phyloP scores from a whole-genome alignment of 1,139 yeast genomes.

The Hyphopichia wangnamkhiaoensis region DNA sequence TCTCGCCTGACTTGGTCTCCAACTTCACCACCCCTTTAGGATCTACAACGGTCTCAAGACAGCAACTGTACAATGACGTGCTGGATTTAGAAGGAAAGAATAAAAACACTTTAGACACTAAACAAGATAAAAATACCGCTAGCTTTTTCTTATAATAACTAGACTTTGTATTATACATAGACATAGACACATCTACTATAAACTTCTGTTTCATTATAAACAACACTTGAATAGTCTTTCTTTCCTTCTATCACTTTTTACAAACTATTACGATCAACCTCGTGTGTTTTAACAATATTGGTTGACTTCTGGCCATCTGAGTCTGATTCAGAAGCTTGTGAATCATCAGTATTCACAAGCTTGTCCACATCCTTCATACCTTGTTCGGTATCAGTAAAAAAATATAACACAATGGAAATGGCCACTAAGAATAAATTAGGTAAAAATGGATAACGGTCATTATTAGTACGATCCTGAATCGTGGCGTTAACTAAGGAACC shows the following conservation, averaged over 20 bases:
- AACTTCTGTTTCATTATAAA: not conserved
- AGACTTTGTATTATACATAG: slow-evolving; percentile 3
- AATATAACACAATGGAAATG: slow-evolving; percentile 26
- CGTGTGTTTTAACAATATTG: too few relatives aligned
- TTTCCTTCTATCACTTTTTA: not conserved
- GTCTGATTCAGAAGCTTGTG: too few relatives aligned
- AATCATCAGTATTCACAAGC: slow-evolving; percentile 3
- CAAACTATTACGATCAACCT: not conserved
- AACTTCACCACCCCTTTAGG: slow-evolving; percentile 26
- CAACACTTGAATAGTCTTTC: not conserved
- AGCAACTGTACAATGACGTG: slow-evolving; percentile 11
- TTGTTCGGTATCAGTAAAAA: slow-evolving; percentile 30
- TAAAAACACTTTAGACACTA: not conserved
- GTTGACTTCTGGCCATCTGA: too few relatives aligned
- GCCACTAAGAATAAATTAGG: slow-evolving; percentile 36
- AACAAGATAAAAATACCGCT: slow-evolving; percentile 7
- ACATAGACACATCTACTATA: too few relatives aligned
- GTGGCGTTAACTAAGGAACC: slow-evolving; percentile 42
- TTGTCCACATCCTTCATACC: slow-evolving; percentile 32
- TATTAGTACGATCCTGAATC: slow-evolving; percentile 43
- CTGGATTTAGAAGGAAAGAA: not conserved
- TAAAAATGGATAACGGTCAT: slow-evolving; percentile 40
- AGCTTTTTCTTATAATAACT: not conserved
- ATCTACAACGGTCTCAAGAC: slow-evolving; percentile 15
- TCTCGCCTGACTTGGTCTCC: slow-evolving; percentile 31